A percentile compares a stretch with the other conserved stretches of the same genome.
These are phyloP conservation scores for Saturnispora sanitii DNA, from an alignment of 805 yeast species.

Conservation along the genomic window DNA sequence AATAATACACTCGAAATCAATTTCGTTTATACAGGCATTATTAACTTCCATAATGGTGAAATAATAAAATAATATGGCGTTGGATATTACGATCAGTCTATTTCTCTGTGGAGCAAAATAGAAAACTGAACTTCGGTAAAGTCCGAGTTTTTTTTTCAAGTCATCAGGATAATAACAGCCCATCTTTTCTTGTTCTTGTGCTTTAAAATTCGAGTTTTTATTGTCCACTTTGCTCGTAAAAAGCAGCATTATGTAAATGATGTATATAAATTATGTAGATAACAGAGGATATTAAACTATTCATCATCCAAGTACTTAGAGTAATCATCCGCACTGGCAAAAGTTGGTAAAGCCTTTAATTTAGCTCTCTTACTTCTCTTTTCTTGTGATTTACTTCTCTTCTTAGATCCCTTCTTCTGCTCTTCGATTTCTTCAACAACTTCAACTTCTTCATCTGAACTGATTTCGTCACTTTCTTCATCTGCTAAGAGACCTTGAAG, in stretches of 20 bases:
- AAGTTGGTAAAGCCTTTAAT: constrained; percentile 64
- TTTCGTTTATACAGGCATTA: too few relatives aligned
- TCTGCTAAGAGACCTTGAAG: constrained; percentile 15
- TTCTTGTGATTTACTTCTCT: constrained; percentile 14
- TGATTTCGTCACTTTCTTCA: constrained; percentile 20
- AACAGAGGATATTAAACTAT: constrained; percentile 12
- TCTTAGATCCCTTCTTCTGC: constrained; percentile 10
- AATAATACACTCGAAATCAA: too few relatives aligned
- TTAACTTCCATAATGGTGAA: too few relatives aligned
- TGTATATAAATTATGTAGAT: not conserved
- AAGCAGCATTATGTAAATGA: not conserved
- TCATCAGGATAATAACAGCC: too few relatives aligned
- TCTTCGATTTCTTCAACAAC: constrained; percentile 18
- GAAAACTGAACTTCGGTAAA: too few relatives aligned
- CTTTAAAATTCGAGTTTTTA: too few relatives aligned
- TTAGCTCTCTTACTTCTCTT: constrained; percentile 32
- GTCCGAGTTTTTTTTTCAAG: too few relatives aligned
- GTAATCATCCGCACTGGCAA: constrained; percentile 85
- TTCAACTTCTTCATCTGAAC: constrained; percentile 15
- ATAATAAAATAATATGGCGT: too few relatives aligned
- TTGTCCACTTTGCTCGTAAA: too few relatives aligned
- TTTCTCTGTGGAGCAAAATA: too few relatives aligned
- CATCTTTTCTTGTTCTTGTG: too few relatives aligned
- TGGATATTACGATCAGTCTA: too few relatives aligned
- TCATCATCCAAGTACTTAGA: constrained; percentile 61